A percentile compares a stretch with the other conserved stretches of the same genome.
These are phyloP conservation scores for Talaromyces albobiverticillius DNA, from an alignment of 2,329 filamentous ascomycete genomes.

Conservation along the genomic window DNA sequence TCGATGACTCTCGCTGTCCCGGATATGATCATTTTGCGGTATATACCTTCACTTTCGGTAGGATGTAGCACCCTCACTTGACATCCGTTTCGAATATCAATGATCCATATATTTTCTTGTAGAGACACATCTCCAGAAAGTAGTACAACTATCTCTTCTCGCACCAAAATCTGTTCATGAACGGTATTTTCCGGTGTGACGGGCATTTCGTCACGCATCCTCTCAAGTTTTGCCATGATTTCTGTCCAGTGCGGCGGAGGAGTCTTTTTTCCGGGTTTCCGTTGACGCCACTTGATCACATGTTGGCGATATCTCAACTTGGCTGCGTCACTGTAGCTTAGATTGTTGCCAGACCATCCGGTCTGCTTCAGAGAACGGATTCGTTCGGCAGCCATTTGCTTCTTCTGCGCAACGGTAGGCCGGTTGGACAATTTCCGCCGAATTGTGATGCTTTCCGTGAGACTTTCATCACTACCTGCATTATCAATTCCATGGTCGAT, in stretches of 20 bases:
- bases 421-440: background rate
- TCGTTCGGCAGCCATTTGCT: background rate
- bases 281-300: conserved; percentile 11
- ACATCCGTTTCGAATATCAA: conserved; percentile 35
- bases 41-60: conserved; percentile 27
- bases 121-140: conserved; percentile 30
- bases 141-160: conserved; percentile 33
- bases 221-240: conserved; percentile 26
- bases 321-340: conserved; percentile 11
- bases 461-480: background rate
- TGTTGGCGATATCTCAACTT: conserved; percentile 26
- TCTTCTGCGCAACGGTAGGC: background rate
- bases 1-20: conserved; percentile 34
- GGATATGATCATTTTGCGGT: conserved; percentile 33
- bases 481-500: background rate
- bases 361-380: background rate
- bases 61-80: conserved; percentile 34
- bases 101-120: conserved; percentile 38
- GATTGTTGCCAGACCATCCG: background rate
- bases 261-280: background rate
- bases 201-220: conserved; percentile 20
- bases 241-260: conserved; percentile 23
- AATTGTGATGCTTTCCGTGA: background rate
- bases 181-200: conserved; percentile 17
- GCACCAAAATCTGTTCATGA: conserved; percentile 26